These are phyloP conservation scores for Theileria annulata DNA, from an alignment of 169 alveolate species.

Conservation along the genomic window DNA sequence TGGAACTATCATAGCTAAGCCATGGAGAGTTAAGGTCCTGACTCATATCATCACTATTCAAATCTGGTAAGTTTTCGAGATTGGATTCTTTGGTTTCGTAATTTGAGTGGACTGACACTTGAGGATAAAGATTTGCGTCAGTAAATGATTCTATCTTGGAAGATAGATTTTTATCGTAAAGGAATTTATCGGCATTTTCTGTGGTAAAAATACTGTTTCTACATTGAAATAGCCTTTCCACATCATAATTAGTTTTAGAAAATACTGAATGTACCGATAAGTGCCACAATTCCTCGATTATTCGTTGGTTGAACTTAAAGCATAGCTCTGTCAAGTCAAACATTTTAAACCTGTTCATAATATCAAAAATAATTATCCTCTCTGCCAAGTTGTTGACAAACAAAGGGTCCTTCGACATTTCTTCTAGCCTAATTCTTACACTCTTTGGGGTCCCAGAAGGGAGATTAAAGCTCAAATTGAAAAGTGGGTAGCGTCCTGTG, in stretches of 20 bases:
- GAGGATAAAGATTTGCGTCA: background rate
- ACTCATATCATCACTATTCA: background rate
- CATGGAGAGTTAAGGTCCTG: too few relatives aligned
- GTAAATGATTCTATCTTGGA: background rate
- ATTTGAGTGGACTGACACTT: background rate
- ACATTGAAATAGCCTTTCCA: background rate
- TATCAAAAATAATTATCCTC: conserved; percentile 26
- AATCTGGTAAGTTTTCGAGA: background rate
- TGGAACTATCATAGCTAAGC: too few relatives aligned
- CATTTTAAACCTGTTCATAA: conserved; percentile 41
- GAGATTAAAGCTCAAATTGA: conserved; percentile 24
- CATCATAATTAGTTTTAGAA: background rate
- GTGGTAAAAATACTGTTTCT: background rate
- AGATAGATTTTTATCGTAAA: background rate
- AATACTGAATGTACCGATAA: background rate
- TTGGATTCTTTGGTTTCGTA: background rate
- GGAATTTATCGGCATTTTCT: background rate
- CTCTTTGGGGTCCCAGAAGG: conserved; percentile 42
- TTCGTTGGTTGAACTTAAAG: conserved; percentile 23
- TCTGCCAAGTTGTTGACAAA: conserved; percentile 23
- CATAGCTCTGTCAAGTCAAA: conserved; percentile 18
- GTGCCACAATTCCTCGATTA: conserved; percentile 35
- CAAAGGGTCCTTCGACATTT: conserved; percentile 29
- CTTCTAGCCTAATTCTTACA: background rate
- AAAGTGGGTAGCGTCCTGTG: conserved; percentile 15